These are phyloP conservation scores for Wilcoxina mikolae DNA, from an alignment of 495 filamentous ascomycete genomes.

Conservation along the genomic window DNA sequence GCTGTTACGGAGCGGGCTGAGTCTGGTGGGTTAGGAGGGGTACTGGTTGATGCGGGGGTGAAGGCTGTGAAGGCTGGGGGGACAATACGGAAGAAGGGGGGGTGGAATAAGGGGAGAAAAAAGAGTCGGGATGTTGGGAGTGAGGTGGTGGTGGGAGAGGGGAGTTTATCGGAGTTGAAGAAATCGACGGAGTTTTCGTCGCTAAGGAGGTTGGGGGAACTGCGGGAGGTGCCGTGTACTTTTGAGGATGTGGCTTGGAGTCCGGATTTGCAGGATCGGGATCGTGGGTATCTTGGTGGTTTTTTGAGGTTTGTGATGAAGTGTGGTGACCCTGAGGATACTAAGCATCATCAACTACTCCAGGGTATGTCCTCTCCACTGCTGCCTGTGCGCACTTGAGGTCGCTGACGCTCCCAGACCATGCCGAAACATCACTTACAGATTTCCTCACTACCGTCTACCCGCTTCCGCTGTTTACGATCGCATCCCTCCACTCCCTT, in stretches of 20 bases:
- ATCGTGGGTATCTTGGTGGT: constrained; percentile 20
- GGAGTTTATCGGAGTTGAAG: too few relatives aligned
- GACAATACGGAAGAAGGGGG: constrained; percentile 12
- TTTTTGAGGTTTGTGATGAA: constrained; percentile 25
- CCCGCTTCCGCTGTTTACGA: constrained; percentile 54
- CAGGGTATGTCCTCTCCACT: too few relatives aligned
- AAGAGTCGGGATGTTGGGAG: too few relatives aligned
- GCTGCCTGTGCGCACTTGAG: not conserved
- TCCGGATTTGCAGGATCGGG: constrained; percentile 17
- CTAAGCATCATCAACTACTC: constrained; percentile 12
- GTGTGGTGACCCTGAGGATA: constrained; percentile 11
- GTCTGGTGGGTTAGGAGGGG: constrained; percentile 9
- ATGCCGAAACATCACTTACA: constrained; percentile 9
- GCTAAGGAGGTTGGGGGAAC: constrained; percentile 61
- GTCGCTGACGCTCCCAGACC: not conserved
- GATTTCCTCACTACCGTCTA: constrained; percentile 54
- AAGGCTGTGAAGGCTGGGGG: constrained; percentile 16
- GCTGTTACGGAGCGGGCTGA: constrained; percentile 21
- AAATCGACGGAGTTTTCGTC: too few relatives aligned
- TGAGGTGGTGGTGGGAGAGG: too few relatives aligned
- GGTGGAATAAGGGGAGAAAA: constrained; percentile 25
- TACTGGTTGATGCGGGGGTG: constrained; percentile 12
- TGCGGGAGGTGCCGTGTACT: constrained; percentile 34
- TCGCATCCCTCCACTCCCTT: constrained; percentile 59
- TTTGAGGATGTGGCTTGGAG: constrained; percentile 28